These are phyloP conservation scores for Mycena vulgaris DNA, from an alignment of 768 basidiomycete species.

Conservation along the genomic window DNA sequence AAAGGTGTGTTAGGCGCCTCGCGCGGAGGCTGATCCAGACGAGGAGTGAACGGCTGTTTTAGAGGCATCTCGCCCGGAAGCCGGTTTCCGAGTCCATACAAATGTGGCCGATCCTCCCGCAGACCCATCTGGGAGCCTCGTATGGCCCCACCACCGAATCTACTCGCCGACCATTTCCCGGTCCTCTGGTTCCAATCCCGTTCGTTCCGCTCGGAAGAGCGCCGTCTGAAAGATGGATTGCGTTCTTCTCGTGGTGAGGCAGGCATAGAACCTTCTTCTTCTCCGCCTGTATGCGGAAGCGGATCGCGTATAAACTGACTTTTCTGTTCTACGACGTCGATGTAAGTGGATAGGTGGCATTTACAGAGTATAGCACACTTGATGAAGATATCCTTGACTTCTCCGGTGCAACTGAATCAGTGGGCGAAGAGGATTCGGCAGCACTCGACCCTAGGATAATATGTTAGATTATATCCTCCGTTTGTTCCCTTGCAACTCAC, in stretches of 20 bases:
- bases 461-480: not conserved
- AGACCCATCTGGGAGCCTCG: slow-evolving; percentile 28
- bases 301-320: slow-evolving; percentile 26
- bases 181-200: slow-evolving; percentile 18
- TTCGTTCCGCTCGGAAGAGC: slow-evolving; percentile 14
- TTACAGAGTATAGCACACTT: not conserved
- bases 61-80: not conserved
- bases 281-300: slow-evolving; percentile 7
- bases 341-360: not conserved
- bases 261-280: not conserved
- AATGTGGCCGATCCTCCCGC: slow-evolving; percentile 18
- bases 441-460: not conserved
- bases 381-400: not conserved
- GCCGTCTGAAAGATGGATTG: slow-evolving; percentile 27
- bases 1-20: no score
- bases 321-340: no score
- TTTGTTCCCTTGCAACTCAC: not conserved
- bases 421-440: not conserved
- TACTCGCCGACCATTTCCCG: slow-evolving; percentile 8
- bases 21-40: no score
- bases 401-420: slow-evolving; percentile 1
- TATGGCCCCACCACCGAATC: slow-evolving; percentile 13
- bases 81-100: slow-evolving; percentile 8
- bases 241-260: not conserved
- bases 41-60: no score